Evolutionary conservation across 1,284 basidiomycete species (phyloP).

Genomic region (Rhodotorula sp.): DNA sequence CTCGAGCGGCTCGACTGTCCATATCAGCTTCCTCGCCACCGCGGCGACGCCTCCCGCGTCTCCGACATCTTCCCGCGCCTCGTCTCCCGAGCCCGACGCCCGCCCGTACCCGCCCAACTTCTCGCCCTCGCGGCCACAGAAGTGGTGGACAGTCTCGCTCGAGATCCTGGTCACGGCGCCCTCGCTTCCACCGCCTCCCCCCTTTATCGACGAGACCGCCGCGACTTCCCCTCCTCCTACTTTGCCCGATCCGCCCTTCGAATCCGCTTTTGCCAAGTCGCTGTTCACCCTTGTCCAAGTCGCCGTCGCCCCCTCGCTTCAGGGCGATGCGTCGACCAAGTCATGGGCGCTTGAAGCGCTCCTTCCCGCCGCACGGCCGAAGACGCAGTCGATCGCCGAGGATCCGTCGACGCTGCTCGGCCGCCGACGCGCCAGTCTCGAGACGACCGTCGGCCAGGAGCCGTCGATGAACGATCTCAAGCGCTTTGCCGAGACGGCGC

Average conservation of each 20-base stretch:
- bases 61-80: neutral
- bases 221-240: slow-evolving; percentile 44
- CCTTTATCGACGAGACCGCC: slow-evolving; percentile 54
- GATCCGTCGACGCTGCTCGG: slow-evolving; percentile 46
- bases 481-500: slow-evolving; percentile 68
- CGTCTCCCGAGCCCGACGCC: slow-evolving; percentile 1
- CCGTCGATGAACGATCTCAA: slow-evolving; percentile 60
- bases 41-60: slow-evolving; percentile 39
- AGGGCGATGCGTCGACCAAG: slow-evolving; percentile 2
- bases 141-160: slow-evolving; percentile 39
- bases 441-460: slow-evolving; percentile 45
- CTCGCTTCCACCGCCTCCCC: slow-evolving; percentile 53
- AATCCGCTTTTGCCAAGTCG: slow-evolving; percentile 17
- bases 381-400: slow-evolving; percentile 10
- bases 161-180: slow-evolving; percentile 29
- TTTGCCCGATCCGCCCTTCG: slow-evolving; percentile 26
- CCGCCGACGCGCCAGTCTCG: slow-evolving; percentile 49
- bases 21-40: slow-evolving; percentile 76
- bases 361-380: slow-evolving; percentile 27
- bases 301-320: neutral
- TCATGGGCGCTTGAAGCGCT: slow-evolving; percentile 32
- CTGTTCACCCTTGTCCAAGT: slow-evolving; percentile 31
- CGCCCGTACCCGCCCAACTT: slow-evolving; percentile 40
- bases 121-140: slow-evolving; percentile 43
- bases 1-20: slow-evolving; percentile 74